Evolutionary conservation across 140 eudicot species (phyloP).

Genomic region (Bidens hawaiensis): DNA sequence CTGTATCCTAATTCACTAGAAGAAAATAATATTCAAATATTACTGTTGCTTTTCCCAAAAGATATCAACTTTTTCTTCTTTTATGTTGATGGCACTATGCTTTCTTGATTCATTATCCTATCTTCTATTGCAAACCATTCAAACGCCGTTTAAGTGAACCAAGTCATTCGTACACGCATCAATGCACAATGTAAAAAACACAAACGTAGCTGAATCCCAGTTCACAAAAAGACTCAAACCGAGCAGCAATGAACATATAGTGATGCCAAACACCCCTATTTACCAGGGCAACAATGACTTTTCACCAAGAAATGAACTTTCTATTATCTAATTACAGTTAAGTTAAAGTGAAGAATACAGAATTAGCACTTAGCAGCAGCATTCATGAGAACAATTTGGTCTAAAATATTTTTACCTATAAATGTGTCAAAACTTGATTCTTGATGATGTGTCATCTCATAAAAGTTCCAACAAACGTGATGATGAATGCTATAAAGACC

Average conservation of each 20-base stretch:
- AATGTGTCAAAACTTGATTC: constrained; percentile 24
- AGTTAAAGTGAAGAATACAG: constrained; percentile 13
- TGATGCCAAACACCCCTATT: not conserved
- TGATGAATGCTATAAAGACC: constrained; percentile 26
- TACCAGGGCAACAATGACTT: constrained; percentile 17
- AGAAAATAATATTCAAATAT: constrained; percentile 4
- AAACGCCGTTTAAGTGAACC: constrained; percentile 10
- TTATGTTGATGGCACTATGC: constrained; percentile 16
- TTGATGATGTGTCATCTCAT: constrained; percentile 13
- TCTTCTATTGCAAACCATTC: not conserved
- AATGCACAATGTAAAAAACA: constrained; percentile 13
- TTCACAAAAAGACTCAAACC: not conserved
- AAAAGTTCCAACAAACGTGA: constrained; percentile 27
- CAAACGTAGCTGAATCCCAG: not conserved
- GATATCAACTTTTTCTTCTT: constrained; percentile 19
- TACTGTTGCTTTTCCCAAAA: constrained; percentile 24
- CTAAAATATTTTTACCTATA: constrained; percentile 1
- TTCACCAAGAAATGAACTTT: constrained; percentile 18
- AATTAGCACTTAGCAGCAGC: constrained; percentile 11
- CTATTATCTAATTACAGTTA: constrained; percentile 21
- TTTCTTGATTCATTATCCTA: too few species aligned
- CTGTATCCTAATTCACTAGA: constrained; percentile 9
- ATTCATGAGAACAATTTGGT: constrained; percentile 11
- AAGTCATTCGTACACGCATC: not conserved
- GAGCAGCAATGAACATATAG: constrained; percentile 4